A percentile compares a stretch with the other conserved stretches of the same genome.
These are phyloP conservation scores for Pichia cactophila DNA, from an alignment of 1,139 yeast genomes.

Conservation along the genomic window DNA sequence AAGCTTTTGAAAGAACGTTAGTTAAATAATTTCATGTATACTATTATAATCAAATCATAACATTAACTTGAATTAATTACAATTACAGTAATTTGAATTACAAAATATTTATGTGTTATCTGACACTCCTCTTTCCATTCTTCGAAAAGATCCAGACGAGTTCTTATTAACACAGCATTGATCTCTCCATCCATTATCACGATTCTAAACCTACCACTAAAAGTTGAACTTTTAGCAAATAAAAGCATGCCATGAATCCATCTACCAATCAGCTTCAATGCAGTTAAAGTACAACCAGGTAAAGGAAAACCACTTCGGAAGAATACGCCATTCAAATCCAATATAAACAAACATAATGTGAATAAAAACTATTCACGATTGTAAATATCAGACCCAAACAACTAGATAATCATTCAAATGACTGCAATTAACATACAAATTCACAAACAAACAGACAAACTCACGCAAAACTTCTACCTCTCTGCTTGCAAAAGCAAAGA, in stretches of 20 bases:
- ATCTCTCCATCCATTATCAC: slow-evolving; percentile 30
- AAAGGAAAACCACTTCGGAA: slow-evolving; percentile 10
- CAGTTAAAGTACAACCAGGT: slow-evolving; percentile 6
- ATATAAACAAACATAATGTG: slow-evolving; percentile 4
- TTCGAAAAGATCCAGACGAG: slow-evolving; percentile 27
- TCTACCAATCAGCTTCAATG: neutral
- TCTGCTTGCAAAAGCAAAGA: slow-evolving; percentile 7
- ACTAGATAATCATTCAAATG: slow-evolving; percentile 7
- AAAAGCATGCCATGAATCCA: neutral
- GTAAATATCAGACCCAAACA: neutral
- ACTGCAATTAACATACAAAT: neutral
- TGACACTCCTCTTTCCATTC: slow-evolving; percentile 31
- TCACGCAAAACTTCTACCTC: neutral
- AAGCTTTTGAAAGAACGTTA: slow-evolving; percentile 58
- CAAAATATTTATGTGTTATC: slow-evolving; percentile 25
- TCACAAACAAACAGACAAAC: slow-evolving; percentile 1
- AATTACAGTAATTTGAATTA: neutral
- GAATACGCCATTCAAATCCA: slow-evolving; percentile 6
- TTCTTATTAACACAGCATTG: slow-evolving; percentile 27
- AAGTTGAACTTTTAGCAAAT: slow-evolving; percentile 3
- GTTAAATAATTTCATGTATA: neutral
- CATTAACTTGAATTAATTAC: neutral
- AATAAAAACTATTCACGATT: slow-evolving; percentile 14
- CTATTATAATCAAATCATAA: neutral
- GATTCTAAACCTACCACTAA: slow-evolving; percentile 22